Evolutionary conservation across 2,329 filamentous ascomycete species (phyloP), one percentile per base, ranked within the genome.

Genomic region (Calonectria hongkongensis): DNA sequence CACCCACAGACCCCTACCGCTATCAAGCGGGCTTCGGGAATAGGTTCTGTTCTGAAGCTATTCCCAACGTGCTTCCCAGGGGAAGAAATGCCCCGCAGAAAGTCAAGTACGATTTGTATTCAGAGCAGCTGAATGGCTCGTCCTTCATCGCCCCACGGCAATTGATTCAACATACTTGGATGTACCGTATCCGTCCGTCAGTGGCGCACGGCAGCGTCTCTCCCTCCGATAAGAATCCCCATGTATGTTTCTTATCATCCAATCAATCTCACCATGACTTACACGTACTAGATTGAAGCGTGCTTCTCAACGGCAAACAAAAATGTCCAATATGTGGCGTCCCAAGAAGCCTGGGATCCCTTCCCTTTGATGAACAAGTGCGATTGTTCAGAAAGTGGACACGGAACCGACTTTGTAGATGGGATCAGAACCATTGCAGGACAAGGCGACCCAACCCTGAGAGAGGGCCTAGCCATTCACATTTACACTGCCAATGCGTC

Each of bases 11-110:
- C 85, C 80, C 89, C 82, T 81, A 91, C 65, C 66, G 87, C 82
- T 92, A 92, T 77, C 88, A 90, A 87, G 80, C 86, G 25, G 90
- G 89, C 25, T 91, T 91, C 76, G 87, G 87, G 45, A 92, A 91
- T 78, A 79, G 83, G 12, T 87, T 87, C 71, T 83, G 84, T 64
- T 87, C 86, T 28, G 86, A 88, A 73, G 85, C 85, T n/a, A 81
- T 88, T 2, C 84, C 86, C 15, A 85, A 84, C 39, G 85, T 84
- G 28, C 83, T 88, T 27, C 87, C 87, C 10, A 72, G 80, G 43
- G 86, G 85, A 43, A 84, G 86, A 68, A 88, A 88, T 73, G 79
- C 82, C 16, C 88, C 87, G 7, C 85, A 88, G 48, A 85, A 84
- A 60, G 83, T 85, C 56, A 82, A 81, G 47, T 84, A 83, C 70